Conservation (phyloP, 176 grass and related monocot genomes). For the Bonia amplexicaulis region DNA sequence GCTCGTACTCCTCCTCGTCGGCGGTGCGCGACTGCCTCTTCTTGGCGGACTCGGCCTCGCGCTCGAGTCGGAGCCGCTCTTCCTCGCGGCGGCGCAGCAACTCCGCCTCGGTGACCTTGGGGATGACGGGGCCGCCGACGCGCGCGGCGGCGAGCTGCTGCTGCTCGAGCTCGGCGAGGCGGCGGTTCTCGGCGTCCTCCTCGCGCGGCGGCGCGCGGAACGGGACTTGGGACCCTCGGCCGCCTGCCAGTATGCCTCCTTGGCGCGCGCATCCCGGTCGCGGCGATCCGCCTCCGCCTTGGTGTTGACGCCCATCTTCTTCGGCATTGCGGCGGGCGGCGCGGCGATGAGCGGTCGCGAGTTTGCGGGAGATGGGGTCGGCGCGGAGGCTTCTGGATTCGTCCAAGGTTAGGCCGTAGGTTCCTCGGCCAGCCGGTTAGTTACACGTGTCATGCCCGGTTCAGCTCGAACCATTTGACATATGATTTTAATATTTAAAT, state of each 20-base stretch:
- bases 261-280: slow-evolving; percentile 31
- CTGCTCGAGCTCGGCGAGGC: slow-evolving; percentile 57
- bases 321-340: slow-evolving; percentile 45
- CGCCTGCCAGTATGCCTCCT: slow-evolving; percentile 57
- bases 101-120: slow-evolving; percentile 73
- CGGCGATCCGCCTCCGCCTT: slow-evolving; percentile 61
- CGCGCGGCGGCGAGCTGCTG: slow-evolving; percentile 36
- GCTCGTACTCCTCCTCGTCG: slow-evolving; percentile 55
- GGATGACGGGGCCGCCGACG: slow-evolving; percentile 41
- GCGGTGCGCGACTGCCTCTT: slow-evolving; percentile 43
- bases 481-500: too few relatives aligned
- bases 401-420: too few relatives aligned
- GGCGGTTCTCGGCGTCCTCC: slow-evolving; percentile 57
- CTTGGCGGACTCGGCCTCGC: slow-evolving; percentile 37
- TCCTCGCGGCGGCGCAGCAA: slow-evolving; percentile 49
- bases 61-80: slow-evolving; percentile 39
- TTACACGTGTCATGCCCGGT: too few relatives aligned
- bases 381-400: neutral
- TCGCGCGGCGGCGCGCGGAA: slow-evolving; percentile 49
- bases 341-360: too few relatives aligned
- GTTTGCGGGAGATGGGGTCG: neutral
- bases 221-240: slow-evolving; percentile 64
- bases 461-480: too few relatives aligned
- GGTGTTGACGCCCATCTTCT: slow-evolving; percentile 73
- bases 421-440: too few relatives aligned